Conservation (phyloP, 2,329 filamentous ascomycete genomes). For the Rugonectria rugulosa region DNA sequence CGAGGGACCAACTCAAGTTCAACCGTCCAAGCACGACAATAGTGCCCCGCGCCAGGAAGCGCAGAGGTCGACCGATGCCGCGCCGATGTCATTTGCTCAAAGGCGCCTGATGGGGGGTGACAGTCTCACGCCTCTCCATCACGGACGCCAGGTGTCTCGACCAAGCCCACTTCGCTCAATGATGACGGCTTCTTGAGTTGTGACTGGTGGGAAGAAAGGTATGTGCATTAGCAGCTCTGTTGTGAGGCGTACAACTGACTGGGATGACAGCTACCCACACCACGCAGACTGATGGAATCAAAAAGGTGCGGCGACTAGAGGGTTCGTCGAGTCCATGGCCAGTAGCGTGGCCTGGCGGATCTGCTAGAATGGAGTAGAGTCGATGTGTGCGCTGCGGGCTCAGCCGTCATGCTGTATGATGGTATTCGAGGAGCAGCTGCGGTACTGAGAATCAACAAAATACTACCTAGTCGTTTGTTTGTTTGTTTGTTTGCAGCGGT, state of each 20-base stretch:
- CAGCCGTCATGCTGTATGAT: slow-evolving; percentile 18
- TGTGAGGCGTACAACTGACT: slow-evolving; percentile 30
- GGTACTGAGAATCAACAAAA: slow-evolving; percentile 36
- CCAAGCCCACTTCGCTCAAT: slow-evolving; percentile 74
- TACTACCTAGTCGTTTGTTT: slow-evolving; percentile 36
- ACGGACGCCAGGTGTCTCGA: slow-evolving; percentile 61
- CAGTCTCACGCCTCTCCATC: slow-evolving; percentile 53
- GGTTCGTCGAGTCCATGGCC: slow-evolving; percentile 29
- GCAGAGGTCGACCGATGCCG: slow-evolving; percentile 54
- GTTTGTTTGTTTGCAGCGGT: slow-evolving; percentile 23
- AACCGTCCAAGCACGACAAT: slow-evolving; percentile 53
- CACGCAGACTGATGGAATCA: slow-evolving; percentile 37
- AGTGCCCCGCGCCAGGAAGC: slow-evolving; percentile 50
- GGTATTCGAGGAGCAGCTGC: slow-evolving; percentile 29
- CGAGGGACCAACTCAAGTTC: slow-evolving; percentile 82
- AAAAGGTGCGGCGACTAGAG: slow-evolving; percentile 35
- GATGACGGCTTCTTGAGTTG: slow-evolving; percentile 68
- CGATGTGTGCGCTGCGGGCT: slow-evolving; percentile 32
- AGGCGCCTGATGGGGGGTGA: slow-evolving; percentile 57
- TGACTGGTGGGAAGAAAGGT: slow-evolving; percentile 43
- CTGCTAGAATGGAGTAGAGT: slow-evolving; percentile 37
- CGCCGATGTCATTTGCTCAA: slow-evolving; percentile 54
- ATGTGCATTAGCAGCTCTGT: slow-evolving; percentile 19
- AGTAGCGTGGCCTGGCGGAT: slow-evolving; percentile 28
- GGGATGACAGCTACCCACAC: slow-evolving; percentile 31